Conservation (phyloP, 371 early-diverging fungal genomes). For the Chytridiales sp. region DNA sequence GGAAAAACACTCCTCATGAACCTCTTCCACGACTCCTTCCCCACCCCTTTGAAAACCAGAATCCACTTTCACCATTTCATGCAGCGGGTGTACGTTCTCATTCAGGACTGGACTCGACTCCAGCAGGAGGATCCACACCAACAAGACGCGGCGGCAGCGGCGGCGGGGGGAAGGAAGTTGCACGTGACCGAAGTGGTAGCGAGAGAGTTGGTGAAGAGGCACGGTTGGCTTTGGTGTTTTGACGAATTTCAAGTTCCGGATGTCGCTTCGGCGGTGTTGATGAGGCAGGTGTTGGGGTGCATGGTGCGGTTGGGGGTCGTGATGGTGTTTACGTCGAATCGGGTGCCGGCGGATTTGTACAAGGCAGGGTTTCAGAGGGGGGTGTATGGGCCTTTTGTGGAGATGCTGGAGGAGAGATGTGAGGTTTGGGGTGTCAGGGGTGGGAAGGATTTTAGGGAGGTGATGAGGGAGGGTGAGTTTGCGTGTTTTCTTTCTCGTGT, state of each 20-base stretch:
- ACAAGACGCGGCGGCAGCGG: not conserved
- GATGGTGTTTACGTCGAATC: conserved; percentile 34
- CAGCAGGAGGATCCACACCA: conserved; percentile 1
- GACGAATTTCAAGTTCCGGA: conserved; percentile 42
- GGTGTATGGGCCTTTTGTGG: conserved; percentile 25
- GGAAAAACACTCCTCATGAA: conserved; percentile 33
- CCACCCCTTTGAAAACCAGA: conserved; percentile 19
- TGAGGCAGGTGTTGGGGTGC: conserved; percentile 27
- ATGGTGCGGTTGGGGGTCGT: conserved; percentile 33
- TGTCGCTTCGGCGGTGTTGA: conserved; percentile 33
- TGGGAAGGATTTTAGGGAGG: conserved; percentile 20
- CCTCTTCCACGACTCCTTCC: conserved; percentile 24
- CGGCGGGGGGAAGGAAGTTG: too few relatives aligned
- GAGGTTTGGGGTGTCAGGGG: conserved; percentile 13
- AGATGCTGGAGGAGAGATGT: conserved; percentile 21
- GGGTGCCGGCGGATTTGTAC: conserved; percentile 33
- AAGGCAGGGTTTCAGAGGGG: conserved; percentile 30
- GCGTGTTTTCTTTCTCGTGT: not conserved
- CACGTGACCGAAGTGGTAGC: conserved; percentile 22
- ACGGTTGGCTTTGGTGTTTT: conserved; percentile 22
- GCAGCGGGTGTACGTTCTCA: conserved; percentile 14
- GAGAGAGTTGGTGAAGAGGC: conserved; percentile 8
- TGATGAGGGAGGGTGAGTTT: conserved; percentile 11
- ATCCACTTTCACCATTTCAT: conserved; percentile 32
- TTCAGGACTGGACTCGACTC: conserved; percentile 11